These are phyloP conservation scores for Pyrrhoderma lamaoense DNA, from an alignment of 1,284 basidiomycete genomes.

Conservation along the genomic window DNA sequence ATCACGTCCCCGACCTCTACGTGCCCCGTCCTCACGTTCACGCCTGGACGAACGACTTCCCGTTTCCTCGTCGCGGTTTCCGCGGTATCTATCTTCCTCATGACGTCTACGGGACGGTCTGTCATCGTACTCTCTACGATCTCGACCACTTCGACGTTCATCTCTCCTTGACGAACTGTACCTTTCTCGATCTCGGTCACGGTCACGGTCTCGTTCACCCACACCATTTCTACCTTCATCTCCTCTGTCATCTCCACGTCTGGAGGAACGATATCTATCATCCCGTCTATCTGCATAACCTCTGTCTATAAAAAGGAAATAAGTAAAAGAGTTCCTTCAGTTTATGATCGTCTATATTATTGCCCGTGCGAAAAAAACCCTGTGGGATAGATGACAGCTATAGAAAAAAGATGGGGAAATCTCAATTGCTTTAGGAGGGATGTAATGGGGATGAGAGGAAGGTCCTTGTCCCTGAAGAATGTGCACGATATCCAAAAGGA, in stretches of 20 bases:
- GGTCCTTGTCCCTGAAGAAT: no score
- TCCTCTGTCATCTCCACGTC: slow-evolving; percentile 18
- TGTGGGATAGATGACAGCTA: no score
- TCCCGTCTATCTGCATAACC: background rate
- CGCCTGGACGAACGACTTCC: slow-evolving; percentile 24
- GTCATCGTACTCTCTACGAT: slow-evolving; percentile 31
- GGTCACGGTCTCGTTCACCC: slow-evolving; percentile 10
- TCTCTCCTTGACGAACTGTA: slow-evolving; percentile 12
- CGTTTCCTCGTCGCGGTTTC: slow-evolving; percentile 44
- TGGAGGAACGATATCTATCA: slow-evolving; percentile 16
- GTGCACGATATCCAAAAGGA: no score
- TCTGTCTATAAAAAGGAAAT: slow-evolving; percentile 20
- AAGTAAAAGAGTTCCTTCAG: slow-evolving; percentile 12
- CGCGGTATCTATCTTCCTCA: slow-evolving; percentile 39
- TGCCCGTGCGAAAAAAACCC: background rate
- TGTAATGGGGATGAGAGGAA: no score
- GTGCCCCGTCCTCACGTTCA: slow-evolving; percentile 30
- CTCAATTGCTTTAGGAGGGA: no score
- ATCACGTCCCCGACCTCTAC: slow-evolving; percentile 34
- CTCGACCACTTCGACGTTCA: slow-evolving; percentile 18
- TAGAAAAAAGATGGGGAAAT: no score
- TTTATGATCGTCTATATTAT: background rate
- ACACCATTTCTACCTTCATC: background rate
- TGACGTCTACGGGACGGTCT: slow-evolving; percentile 30
- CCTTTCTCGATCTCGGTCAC: slow-evolving; percentile 22